These are phyloP conservation scores for Butyriboletus loyo DNA, from an alignment of 768 basidiomycete species.

Conservation along the genomic window DNA sequence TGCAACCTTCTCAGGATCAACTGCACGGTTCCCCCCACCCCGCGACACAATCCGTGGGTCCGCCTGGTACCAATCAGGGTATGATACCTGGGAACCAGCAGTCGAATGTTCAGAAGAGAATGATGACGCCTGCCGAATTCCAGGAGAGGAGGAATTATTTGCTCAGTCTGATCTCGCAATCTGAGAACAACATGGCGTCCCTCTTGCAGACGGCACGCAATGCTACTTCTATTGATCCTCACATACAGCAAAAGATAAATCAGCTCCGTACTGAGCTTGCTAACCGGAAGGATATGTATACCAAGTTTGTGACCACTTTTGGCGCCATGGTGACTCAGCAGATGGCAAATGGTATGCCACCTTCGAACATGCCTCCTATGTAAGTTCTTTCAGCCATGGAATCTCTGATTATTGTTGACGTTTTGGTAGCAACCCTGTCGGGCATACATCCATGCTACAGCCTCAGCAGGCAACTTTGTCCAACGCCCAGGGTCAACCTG, in stretches of 20 bases:
- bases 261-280: conserved; percentile 22
- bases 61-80: conserved; percentile 20
- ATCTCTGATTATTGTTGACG: conserved; percentile 3
- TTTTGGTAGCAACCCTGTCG: conserved; percentile 18
- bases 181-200: conserved; percentile 10
- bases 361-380: conserved; percentile 31
- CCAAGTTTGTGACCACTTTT: conserved; percentile 34
- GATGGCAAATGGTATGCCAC: conserved; percentile 21
- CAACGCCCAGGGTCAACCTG: conserved; percentile 19
- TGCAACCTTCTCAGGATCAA: conserved; percentile 38
- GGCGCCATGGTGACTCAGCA: conserved; percentile 26
- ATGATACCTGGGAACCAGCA: conserved; percentile 20
- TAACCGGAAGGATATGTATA: conserved; percentile 38
- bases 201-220: conserved; percentile 11
- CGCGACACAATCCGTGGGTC: conserved; percentile 19
- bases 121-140: conserved; percentile 19
- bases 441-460: conserved; percentile 17
- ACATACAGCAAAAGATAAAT: conserved; percentile 13
- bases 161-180: conserved; percentile 3
- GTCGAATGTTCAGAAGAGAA: conserved; percentile 25
- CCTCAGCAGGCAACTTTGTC: conserved; percentile 14
- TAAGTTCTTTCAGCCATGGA: conserved; percentile 21
- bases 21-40: conserved; percentile 52
- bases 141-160: conserved; percentile 22
- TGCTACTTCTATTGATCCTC: conserved; percentile 17